These are phyloP conservation scores for Dactylellina parvicollis DNA, from an alignment of 2,329 filamentous ascomycete genomes.

Conservation along the genomic window DNA sequence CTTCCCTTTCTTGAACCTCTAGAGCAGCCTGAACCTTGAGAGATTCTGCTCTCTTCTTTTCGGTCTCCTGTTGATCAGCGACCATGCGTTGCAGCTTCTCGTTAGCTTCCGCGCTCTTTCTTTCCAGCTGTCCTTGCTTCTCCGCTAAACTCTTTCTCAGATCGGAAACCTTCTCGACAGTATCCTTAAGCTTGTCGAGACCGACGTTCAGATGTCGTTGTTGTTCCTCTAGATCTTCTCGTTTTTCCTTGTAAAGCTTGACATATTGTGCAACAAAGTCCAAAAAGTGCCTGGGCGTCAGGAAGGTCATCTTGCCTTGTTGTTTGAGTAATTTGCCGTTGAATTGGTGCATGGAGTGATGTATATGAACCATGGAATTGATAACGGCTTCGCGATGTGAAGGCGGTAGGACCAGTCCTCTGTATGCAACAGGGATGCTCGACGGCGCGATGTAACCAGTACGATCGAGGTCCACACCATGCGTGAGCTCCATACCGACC, in stretches of 20 bases:
- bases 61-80: constrained; percentile 91
- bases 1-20: constrained; percentile 88
- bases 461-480: constrained; percentile 93
- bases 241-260: constrained; percentile 96
- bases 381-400: constrained; percentile 91
- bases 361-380: constrained; percentile 99
- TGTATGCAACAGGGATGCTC: constrained; percentile 90
- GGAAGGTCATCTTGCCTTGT: constrained; percentile 89
- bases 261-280: constrained; percentile 99
- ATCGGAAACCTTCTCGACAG: constrained; percentile 95
- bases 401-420: constrained; percentile 82
- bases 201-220: constrained; percentile 98
- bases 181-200: constrained; percentile 95
- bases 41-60: constrained; percentile 87
- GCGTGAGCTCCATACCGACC: constrained; percentile 92
- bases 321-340: constrained; percentile 89
- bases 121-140: constrained; percentile 92
- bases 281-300: constrained; percentile 95
- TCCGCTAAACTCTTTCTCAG: constrained; percentile 87
- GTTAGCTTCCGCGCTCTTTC: constrained; percentile 93
- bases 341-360: constrained; percentile 91
- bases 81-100: constrained; percentile 98
- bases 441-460: constrained; percentile 86
- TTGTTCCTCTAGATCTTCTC: constrained; percentile 97
- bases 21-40: constrained; percentile 87